Conservation (phyloP, 2,329 filamentous ascomycete species). For the Fusarium stilboides region DNA sequence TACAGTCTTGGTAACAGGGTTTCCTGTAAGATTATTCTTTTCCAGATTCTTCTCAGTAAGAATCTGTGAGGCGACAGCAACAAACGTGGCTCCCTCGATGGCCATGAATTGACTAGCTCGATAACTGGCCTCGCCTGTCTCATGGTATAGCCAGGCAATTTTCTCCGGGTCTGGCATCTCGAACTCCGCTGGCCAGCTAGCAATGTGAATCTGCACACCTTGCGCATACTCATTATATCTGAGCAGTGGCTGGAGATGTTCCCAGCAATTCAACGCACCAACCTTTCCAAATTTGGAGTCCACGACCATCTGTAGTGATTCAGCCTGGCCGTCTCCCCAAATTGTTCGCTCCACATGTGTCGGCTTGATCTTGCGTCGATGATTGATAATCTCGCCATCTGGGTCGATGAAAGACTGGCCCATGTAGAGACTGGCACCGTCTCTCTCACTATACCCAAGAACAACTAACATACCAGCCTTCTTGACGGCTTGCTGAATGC, state of each 20-base stretch:
- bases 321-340: constrained; percentile 8
- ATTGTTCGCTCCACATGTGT: constrained; percentile 6
- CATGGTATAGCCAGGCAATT: constrained; percentile 1
- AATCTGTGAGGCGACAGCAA: constrained; percentile 1
- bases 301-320: constrained; percentile 3
- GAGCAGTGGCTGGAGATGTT: constrained; percentile 6
- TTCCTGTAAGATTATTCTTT: neutral
- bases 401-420: constrained; percentile 6
- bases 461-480: constrained; percentile 2
- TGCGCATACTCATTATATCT: constrained; percentile 10
- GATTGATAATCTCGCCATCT: neutral
- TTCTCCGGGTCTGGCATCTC: constrained; percentile 5
- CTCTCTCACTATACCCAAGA: constrained; percentile 7
- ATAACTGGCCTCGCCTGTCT: constrained; percentile 2
- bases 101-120: constrained; percentile 8
- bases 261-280: constrained; percentile 8
- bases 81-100: constrained; percentile 6
- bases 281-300: constrained; percentile 12
- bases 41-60: constrained; percentile 8
- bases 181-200: constrained; percentile 4
- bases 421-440: constrained; percentile 8
- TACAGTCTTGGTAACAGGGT: constrained; percentile 9
- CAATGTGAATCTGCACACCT: constrained; percentile 1
- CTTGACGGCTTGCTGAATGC: constrained; percentile 5
- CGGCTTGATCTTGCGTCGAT: constrained; percentile 10